A percentile compares a stretch with the other conserved stretches of the same genome.
phyloP scores from a whole-genome alignment of 805 yeast genomes.

The Brettanomyces bruxellensis region DNA sequence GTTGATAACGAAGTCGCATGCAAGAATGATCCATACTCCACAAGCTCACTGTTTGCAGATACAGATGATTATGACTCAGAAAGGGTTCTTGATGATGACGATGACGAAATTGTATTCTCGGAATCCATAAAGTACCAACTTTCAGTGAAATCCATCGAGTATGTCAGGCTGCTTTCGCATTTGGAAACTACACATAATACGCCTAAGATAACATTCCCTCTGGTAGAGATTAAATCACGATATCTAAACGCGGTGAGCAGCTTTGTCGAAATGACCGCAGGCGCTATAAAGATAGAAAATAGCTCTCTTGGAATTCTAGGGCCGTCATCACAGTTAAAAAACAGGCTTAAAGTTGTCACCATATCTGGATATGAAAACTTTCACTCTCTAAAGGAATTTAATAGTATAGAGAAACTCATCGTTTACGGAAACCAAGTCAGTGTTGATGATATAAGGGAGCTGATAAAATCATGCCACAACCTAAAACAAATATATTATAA shows the following conservation, averaged over 20 bases:
- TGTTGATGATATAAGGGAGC: not conserved
- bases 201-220: conserved; percentile 3
- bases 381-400: conserved; percentile 5
- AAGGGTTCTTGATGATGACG: conserved; percentile 1
- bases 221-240: conserved; percentile 9
- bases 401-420: conserved; percentile 4
- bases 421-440: conserved; percentile 9
- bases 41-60: not conserved
- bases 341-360: conserved; percentile 5
- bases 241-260: conserved; percentile 6
- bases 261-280: conserved; percentile 5
- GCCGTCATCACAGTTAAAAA: conserved; percentile 3
- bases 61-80: not conserved
- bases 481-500: conserved; percentile 6
- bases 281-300: conserved; percentile 5
- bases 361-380: conserved; percentile 9
- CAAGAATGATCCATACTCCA: not conserved
- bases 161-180: conserved; percentile 6
- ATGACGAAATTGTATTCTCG: not conserved
- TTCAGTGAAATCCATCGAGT: conserved; percentile 5
- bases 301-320: conserved; percentile 7
- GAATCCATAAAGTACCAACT: conserved; percentile 4
- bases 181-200: conserved; percentile 1
- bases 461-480: conserved; percentile 1
- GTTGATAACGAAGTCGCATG: conserved; percentile 3